phyloP scores from a whole-genome alignment of 768 basidiomycete genomes.

The Trametes gibbosa region DNA sequence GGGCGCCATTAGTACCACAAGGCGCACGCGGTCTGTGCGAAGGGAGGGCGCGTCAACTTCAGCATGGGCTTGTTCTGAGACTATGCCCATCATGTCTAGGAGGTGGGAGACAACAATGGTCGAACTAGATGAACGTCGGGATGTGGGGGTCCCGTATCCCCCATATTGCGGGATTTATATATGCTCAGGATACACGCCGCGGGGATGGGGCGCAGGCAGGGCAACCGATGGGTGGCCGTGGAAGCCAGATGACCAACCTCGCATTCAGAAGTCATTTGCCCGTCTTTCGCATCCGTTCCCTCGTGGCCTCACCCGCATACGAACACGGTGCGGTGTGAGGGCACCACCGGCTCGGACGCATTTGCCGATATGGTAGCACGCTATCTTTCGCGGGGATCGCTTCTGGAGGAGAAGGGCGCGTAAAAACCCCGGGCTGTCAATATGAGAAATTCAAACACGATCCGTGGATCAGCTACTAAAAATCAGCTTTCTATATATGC shows the following conservation, averaged over 20 bases:
- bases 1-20: conserved; percentile 29
- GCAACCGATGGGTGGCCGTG: background rate
- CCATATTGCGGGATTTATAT: background rate
- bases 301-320: too few species aligned
- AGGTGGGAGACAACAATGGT: background rate
- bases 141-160: background rate
- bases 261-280: background rate
- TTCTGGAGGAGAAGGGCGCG: background rate
- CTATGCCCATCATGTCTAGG: background rate
- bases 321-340: background rate
- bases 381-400: background rate
- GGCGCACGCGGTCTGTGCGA: conserved; percentile 32
- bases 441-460: background rate
- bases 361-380: background rate
- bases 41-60: conserved; percentile 10
- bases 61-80: background rate
- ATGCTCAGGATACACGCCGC: background rate
- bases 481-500: too few species aligned
- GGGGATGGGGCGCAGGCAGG: background rate
- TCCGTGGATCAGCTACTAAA: background rate
- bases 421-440: background rate
- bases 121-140: background rate
- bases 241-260: background rate
- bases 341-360: background rate
- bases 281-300: background rate